Percentiles rank a stretch among this genome's conserved stretches.
Evolutionary conservation across 140 eudicot genomes (phyloP).

Genomic region (Senecio squalidus): DNA sequence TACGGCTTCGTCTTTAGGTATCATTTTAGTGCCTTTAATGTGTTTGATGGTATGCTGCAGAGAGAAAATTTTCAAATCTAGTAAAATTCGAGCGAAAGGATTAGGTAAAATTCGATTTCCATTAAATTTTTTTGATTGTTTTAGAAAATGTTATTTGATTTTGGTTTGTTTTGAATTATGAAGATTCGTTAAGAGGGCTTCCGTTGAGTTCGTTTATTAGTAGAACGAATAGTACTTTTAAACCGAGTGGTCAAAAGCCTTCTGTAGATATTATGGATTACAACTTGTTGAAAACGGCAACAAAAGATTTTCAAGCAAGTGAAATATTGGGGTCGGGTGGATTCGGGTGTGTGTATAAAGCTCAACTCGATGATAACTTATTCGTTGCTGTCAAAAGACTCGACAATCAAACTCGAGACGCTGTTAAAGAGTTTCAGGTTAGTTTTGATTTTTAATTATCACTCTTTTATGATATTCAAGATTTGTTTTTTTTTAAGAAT

Average conservation of each 20-base stretch:
- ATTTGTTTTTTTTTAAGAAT: neutral
- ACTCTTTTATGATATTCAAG: neutral
- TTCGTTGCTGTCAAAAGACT: slow-evolving; percentile 63
- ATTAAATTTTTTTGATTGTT: neutral
- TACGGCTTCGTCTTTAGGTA: slow-evolving; percentile 39
- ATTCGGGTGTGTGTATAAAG: slow-evolving; percentile 76
- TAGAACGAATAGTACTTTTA: slow-evolving; percentile 26
- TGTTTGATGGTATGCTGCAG: slow-evolving; percentile 49
- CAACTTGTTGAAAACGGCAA: slow-evolving; percentile 46
- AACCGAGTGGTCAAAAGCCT: slow-evolving; percentile 21
- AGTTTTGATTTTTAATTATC: slow-evolving; percentile 1
- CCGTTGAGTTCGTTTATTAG: slow-evolving; percentile 43
- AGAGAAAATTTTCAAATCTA: slow-evolving; percentile 36
- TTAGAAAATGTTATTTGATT: neutral
- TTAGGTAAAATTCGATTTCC: slow-evolving; percentile 28
- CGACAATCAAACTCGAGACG: slow-evolving; percentile 37
- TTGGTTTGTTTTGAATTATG: slow-evolving; percentile 14
- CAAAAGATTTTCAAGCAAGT: slow-evolving; percentile 50
- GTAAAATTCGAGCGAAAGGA: slow-evolving; percentile 11
- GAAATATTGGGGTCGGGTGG: slow-evolving; percentile 70
- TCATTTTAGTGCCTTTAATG: slow-evolving; percentile 33
- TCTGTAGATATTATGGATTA: slow-evolving; percentile 47
- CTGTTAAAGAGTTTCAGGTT: slow-evolving; percentile 67
- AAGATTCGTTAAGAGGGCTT: slow-evolving; percentile 42
- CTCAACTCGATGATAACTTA: slow-evolving; percentile 37